Evolutionary conservation across 2,329 filamentous ascomycete genomes (phyloP), one percentile per base, ranked within the genome.

Genomic region (Eutypa lata): DNA sequence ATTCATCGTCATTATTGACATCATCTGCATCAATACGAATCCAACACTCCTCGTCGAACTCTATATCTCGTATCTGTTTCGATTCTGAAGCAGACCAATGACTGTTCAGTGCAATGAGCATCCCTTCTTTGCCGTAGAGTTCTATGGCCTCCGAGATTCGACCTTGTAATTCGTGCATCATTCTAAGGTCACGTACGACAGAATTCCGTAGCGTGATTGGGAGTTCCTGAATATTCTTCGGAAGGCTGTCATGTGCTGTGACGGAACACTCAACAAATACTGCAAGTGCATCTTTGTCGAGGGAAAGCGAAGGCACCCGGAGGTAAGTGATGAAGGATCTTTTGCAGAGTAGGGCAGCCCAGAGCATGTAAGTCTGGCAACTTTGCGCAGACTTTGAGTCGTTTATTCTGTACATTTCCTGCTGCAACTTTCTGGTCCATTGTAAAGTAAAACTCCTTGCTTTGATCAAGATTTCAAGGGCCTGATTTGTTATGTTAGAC

Each of bases 341-440:
- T 7, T 73, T 72, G 52, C 82, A 86, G 0, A 87, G 68, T 0
- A 88, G 56, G 0, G 83, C 76, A 0, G 82, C 76, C 69, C 76
- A 77, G 0, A 87, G 70, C 0, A 74, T 72, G 56, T 80, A 83
- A 0, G 63, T 54, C 6, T 76, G 72, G 3, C 68, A 66, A 24
- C 70, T 72, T 18, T 69, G 65, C 0, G 75, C 67, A 0, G 64
- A 65, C 2, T 73, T 66, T 0, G 67, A 61, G 18, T 80, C 73
- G 0, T 47, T 65, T 0, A 73, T 66, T 1, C 60, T 65, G 16
- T 69, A 66, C 0, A 78, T 70, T 46, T 84, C 79, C 0, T 61
- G 53, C 1, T 77, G 73, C 0, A 87, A 68, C 2, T 64, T 56
- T 0, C 54, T 51, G 2, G 80, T 73, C 86, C 86, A 89, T 0